phyloP scores from a whole-genome alignment of 495 filamentous ascomycete genomes.

The Tuber melanosporum region DNA sequence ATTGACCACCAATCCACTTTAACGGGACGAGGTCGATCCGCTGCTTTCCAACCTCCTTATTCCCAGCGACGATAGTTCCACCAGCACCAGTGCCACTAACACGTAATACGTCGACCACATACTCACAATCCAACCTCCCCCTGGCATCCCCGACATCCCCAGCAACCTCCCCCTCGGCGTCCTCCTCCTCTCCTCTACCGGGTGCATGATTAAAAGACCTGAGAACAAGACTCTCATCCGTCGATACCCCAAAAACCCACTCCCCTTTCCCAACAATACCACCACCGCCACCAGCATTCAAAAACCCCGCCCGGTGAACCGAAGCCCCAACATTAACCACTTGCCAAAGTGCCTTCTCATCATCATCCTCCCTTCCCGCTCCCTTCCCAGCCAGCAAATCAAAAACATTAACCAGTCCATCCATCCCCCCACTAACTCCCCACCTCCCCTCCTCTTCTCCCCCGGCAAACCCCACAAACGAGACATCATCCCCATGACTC shows the following conservation, averaged over 20 bases:
- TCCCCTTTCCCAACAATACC: constrained; percentile 38
- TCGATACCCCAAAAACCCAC: constrained; percentile 68
- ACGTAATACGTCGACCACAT: constrained; percentile 68
- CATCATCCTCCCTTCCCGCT: constrained; percentile 58
- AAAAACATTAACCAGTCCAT: constrained; percentile 81
- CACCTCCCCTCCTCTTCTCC: neutral
- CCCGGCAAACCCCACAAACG: constrained; percentile 38
- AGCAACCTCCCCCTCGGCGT: constrained; percentile 42
- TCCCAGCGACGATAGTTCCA: constrained; percentile 54
- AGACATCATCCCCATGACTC: constrained; percentile 88
- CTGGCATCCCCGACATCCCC: constrained; percentile 63
- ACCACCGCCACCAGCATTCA: constrained; percentile 44
- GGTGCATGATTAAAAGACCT: neutral
- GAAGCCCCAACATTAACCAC: constrained; percentile 81
- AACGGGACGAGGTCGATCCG: constrained; percentile 64
- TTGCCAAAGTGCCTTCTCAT: constrained; percentile 78
- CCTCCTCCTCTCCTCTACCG: constrained; percentile 57
- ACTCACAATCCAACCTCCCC: constrained; percentile 65
- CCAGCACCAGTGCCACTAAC: constrained; percentile 43
- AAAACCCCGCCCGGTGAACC: constrained; percentile 77
- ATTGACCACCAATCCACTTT: constrained; percentile 49
- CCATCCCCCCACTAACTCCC: constrained; percentile 83
- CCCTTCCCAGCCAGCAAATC: constrained; percentile 45
- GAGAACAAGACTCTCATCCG: constrained; percentile 64
- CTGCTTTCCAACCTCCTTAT: constrained; percentile 49